phyloP scores from a whole-genome alignment of 176 grass and related monocot genomes.

The Cenchrus purpureus region DNA sequence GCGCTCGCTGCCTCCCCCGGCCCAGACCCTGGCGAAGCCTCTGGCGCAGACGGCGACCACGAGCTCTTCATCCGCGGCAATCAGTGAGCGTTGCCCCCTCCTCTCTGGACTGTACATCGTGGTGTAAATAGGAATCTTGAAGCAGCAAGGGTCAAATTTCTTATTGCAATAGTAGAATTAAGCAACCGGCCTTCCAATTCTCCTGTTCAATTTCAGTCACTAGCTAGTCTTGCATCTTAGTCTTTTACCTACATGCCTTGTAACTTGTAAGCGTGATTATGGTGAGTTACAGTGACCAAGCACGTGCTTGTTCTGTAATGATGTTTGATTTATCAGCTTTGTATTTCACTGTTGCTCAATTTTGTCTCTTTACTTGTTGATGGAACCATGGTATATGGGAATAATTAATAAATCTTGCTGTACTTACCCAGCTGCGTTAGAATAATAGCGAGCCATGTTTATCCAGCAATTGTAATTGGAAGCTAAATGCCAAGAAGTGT shows the following conservation, averaged over 20 bases:
- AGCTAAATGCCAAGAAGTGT: not conserved
- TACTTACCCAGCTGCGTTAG: not conserved
- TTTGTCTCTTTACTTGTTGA: not conserved
- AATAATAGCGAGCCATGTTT: slow-evolving; percentile 6
- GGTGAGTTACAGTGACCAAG: not conserved
- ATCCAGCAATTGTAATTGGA: not conserved
- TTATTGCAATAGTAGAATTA: not conserved
- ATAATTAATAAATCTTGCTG: not conserved
- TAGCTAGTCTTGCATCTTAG: not conserved
- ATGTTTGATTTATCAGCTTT: slow-evolving; percentile 2
- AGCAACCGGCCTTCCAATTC: not conserved
- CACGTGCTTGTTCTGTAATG: not conserved
- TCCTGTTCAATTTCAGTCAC: slow-evolving; percentile 2
- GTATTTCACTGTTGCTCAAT: not conserved
- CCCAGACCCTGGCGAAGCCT: slow-evolving; percentile 25
- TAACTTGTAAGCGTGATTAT: not conserved
- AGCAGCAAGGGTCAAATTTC: not conserved
- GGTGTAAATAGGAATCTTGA: not conserved
- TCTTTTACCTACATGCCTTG: not conserved
- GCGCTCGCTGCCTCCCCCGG: slow-evolving; percentile 45
- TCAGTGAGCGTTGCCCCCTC: slow-evolving; percentile 39
- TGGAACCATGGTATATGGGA: not conserved
- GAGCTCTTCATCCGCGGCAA: slow-evolving; percentile 96
- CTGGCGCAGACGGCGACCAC: slow-evolving; percentile 74
- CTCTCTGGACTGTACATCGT: not conserved